phyloP scores from a whole-genome alignment of 352 stramenopile species.

The Globisporangium paroecandrum region DNA sequence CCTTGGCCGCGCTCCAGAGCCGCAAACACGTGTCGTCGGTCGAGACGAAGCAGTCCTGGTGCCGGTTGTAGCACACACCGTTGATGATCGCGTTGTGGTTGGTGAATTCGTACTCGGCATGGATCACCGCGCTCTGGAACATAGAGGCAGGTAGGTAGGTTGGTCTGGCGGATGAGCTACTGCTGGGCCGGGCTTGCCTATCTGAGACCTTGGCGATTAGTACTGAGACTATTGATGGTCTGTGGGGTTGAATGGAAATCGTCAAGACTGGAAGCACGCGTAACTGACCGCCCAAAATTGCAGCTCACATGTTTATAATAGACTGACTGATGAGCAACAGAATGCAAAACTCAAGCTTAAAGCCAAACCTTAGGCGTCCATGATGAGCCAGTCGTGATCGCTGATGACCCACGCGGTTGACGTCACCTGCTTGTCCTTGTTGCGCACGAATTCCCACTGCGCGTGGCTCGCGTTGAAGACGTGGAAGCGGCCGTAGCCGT shows the following conservation, averaged over 20 bases:
- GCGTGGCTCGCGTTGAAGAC: constrained; percentile 49
- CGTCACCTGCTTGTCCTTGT: constrained; percentile 16
- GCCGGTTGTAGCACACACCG: constrained; percentile 62
- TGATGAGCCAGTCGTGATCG: constrained; percentile 36
- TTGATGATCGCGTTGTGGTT: constrained; percentile 60
- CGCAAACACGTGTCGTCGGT: constrained; percentile 43
- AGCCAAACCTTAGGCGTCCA: neutral
- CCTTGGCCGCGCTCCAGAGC: constrained; percentile 34
- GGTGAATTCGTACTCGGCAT: constrained; percentile 48
- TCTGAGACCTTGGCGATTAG: neutral
- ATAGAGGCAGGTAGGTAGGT: constrained; percentile 21
- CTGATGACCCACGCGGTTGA: constrained; percentile 30
- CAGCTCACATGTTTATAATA: neutral
- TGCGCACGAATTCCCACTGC: constrained; percentile 50
- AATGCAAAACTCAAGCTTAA: neutral
- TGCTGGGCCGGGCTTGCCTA: neutral
- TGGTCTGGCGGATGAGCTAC: neutral
- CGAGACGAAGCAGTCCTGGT: constrained; percentile 65
- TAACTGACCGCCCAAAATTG: neutral
- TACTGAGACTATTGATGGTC: neutral
- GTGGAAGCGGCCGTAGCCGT: constrained; percentile 47
- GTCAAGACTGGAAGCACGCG: neutral
- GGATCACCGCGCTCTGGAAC: constrained; percentile 72
- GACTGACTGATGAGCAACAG: neutral
- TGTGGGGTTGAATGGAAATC: neutral